Base-by-base conservation (phyloP, 495 filamentous ascomycete species). In the Cercophora newfieldiana region DNA sequence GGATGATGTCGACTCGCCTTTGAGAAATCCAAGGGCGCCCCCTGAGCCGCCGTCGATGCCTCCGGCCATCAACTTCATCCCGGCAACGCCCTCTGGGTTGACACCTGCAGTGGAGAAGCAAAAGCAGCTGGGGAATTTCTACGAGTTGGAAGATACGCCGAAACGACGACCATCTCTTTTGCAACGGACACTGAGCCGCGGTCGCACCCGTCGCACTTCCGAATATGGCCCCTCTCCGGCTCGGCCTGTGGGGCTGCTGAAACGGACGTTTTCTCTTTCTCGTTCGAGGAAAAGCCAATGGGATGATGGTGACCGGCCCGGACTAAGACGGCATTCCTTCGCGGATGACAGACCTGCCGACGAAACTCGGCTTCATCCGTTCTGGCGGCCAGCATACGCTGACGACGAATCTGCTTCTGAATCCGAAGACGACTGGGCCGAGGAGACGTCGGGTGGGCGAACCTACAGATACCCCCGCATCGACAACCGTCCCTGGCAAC, bases 371-470 rank as follows among this genome's bases (percentile, higher is more conserved):
- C 79, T 94, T 5, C 90, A 95, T 71, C 91, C 92, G 1, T 90
- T 90, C 75, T 96, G 93, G 93, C 85, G 87, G 26, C 91, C 93
- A 4, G 56, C 87, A 25, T 91, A 91, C 72, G 90, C 87, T 82
- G 88, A 91, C 29, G 86, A 89, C 63, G n/a, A n/a, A n/a, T 77
- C 83, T 6, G 82, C 83, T 33, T 80, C 78, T n/a, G 82, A 85
- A 62, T 56, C 61, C 4, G 78, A 80, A 7, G 73, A 81, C 12
- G 77, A 82, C 29, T 77, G 79, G 14, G 72, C 63, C 19, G 68
- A 72, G n/a, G 69, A 74, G 7, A 69, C 73, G 1, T 55, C 69
- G 2, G 69, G 72, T 0, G 73, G 73, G 18, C 71, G 69, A 24
- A 72, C 73, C 21, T 81, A 75, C 63, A 67, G 68, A 29, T 79